phyloP scores from a whole-genome alignment of 805 yeast genomes.

The Ogataea sp. region DNA sequence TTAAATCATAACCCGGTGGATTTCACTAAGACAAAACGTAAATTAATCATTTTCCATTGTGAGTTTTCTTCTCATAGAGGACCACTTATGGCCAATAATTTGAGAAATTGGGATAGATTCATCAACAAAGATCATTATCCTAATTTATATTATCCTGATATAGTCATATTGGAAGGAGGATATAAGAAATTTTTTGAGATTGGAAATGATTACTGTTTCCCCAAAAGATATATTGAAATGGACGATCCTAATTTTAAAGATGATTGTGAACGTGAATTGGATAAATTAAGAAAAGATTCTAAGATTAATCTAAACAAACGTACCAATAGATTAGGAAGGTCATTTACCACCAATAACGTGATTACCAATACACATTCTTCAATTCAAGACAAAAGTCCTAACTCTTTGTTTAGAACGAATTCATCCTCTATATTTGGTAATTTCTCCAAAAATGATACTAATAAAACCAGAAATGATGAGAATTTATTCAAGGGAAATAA shows the following conservation, averaged over 20 bases:
- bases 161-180: constrained; percentile 85
- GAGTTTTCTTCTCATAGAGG: constrained; percentile 91
- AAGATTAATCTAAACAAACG: constrained; percentile 20
- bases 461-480: too few species aligned
- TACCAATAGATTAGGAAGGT: background rate
- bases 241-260: constrained; percentile 47
- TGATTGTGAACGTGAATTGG: constrained; percentile 34
- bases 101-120: constrained; percentile 76
- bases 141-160: constrained; percentile 75
- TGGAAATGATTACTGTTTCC: constrained; percentile 49
- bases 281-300: constrained; percentile 28
- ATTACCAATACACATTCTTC: too few species aligned
- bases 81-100: constrained; percentile 85
- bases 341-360: background rate
- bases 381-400: too few species aligned
- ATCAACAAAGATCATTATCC: constrained; percentile 74
- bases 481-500: background rate
- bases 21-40: constrained; percentile 19
- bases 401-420: too few species aligned
- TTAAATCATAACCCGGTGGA: constrained; percentile 16
- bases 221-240: constrained; percentile 83
- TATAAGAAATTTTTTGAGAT: constrained; percentile 69
- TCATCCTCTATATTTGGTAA: too few species aligned
- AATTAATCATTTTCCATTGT: constrained; percentile 80
- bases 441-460: too few species aligned